Evolutionary conservation across 1,284 basidiomycete species (phyloP).

Genomic region (Trichosporon sp.): DNA sequence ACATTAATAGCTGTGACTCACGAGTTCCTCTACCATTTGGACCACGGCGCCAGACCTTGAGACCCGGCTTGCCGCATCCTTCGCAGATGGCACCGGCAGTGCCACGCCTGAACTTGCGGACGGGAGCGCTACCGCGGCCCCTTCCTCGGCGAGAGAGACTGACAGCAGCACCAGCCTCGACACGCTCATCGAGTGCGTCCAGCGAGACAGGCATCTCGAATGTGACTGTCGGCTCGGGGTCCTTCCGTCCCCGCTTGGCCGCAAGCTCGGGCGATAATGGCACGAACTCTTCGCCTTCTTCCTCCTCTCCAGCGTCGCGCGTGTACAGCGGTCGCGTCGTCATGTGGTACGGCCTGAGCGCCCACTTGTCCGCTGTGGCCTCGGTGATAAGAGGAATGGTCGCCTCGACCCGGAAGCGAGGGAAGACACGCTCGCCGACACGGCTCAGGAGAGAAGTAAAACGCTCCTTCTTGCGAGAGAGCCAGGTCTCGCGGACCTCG

Average conservation of each 20-base stretch:
- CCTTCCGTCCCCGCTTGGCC: slow-evolving; percentile 21
- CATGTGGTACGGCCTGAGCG: slow-evolving; percentile 45
- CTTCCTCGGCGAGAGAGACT: neutral
- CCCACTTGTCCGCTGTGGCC: slow-evolving; percentile 46
- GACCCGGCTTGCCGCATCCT: slow-evolving; percentile 42
- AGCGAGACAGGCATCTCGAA: slow-evolving; percentile 54
- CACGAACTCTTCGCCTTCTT: slow-evolving; percentile 22
- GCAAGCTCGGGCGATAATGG: neutral
- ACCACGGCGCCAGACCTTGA: slow-evolving; percentile 52
- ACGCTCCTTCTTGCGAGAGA: slow-evolving; percentile 31
- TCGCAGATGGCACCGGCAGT: slow-evolving; percentile 43
- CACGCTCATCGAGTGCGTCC: slow-evolving; percentile 49
- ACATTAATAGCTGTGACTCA: slow-evolving; percentile 36
- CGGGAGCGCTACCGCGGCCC: slow-evolving; percentile 26
- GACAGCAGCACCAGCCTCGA: slow-evolving; percentile 43
- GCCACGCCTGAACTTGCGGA: slow-evolving; percentile 27
- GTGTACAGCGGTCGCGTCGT: slow-evolving; percentile 48
- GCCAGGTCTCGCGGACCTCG: slow-evolving; percentile 31
- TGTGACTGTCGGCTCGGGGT: slow-evolving; percentile 40
- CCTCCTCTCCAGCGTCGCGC: slow-evolving; percentile 30
- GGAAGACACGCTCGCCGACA: slow-evolving; percentile 37
- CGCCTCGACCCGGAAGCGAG: slow-evolving; percentile 35
- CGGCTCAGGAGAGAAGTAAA: slow-evolving; percentile 40
- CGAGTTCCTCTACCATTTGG: slow-evolving; percentile 47
- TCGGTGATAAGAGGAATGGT: slow-evolving; percentile 38